These are phyloP conservation scores for Sapria himalayana DNA, from an alignment of 345 rosid species.

Conservation along the genomic window DNA sequence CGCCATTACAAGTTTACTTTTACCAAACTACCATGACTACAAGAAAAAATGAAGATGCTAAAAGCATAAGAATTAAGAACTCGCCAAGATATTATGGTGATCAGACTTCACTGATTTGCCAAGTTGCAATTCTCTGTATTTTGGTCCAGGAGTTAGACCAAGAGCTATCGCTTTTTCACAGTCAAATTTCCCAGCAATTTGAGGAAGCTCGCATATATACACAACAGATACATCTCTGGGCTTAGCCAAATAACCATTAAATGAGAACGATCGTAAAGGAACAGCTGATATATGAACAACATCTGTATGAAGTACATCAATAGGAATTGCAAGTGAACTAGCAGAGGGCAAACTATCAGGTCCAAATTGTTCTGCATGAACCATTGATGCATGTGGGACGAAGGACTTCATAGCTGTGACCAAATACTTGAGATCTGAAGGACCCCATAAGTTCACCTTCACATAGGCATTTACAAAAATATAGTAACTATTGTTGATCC, in stretches of 20 bases:
- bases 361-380: conserved; percentile 72
- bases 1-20: too few relatives aligned
- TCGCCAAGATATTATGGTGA: conserved; percentile 37
- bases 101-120: conserved; percentile 82
- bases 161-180: conserved; percentile 55
- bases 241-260: conserved; percentile 18
- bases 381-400: conserved; percentile 93
- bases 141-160: conserved; percentile 73
- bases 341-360: conserved; percentile 15
- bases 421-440: conserved; percentile 73
- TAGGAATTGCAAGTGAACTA: conserved; percentile 20
- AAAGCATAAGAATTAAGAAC: conserved; percentile 9
- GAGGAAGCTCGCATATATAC: conserved; percentile 77
- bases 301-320: conserved; percentile 52
- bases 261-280: conserved; percentile 22
- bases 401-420: conserved; percentile 88
- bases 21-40: too few relatives aligned
- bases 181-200: conserved; percentile 70
- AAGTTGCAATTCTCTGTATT: conserved; percentile 49
- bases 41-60: conserved; percentile 1
- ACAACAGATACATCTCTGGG: conserved; percentile 69
- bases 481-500: conserved; percentile 1
- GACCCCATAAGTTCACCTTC: conserved; percentile 92
- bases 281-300: conserved; percentile 75
- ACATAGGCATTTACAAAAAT: conserved; percentile 6